Conservation (phyloP, 140 eudicot species). For the Cichorium intybus region DNA sequence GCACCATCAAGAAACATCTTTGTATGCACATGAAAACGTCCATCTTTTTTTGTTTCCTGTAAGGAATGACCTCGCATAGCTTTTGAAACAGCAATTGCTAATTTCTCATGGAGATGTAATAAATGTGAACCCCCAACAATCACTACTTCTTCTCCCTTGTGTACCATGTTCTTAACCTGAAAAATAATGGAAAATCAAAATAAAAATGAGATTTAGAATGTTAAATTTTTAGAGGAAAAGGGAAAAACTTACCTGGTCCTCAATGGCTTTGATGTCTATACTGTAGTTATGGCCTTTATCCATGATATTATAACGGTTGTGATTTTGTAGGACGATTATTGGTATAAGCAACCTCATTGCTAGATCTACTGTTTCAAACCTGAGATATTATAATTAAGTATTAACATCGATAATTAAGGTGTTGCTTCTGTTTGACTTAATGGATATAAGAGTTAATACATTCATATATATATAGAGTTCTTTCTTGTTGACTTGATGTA, state of each 20-base stretch:
- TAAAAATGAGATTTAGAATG: background rate
- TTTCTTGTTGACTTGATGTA: too few relatives aligned
- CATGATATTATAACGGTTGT: slow-evolving; percentile 88
- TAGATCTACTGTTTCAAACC: slow-evolving; percentile 88
- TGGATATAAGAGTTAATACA: too few relatives aligned
- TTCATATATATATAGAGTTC: too few relatives aligned
- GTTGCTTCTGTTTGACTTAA: too few relatives aligned
- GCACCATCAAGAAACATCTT: slow-evolving; percentile 90
- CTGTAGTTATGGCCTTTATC: slow-evolving; percentile 86
- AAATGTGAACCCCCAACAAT: slow-evolving; percentile 78
- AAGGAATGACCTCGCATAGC: slow-evolving; percentile 87
- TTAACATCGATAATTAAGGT: background rate
- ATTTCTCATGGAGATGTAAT: slow-evolving; percentile 80
- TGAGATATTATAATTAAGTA: slow-evolving; percentile 4
- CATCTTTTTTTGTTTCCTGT: slow-evolving; percentile 93
- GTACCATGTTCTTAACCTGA: slow-evolving; percentile 81
- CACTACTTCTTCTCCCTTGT: slow-evolving; percentile 80
- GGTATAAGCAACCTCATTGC: slow-evolving; percentile 91
- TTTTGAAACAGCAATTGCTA: slow-evolving; percentile 90
- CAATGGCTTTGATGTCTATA: slow-evolving; percentile 73
- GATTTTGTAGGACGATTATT: slow-evolving; percentile 89
- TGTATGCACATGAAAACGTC: slow-evolving; percentile 89
- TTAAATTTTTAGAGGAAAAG: background rate
- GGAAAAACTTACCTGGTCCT: slow-evolving; percentile 60
- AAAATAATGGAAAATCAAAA: slow-evolving; percentile 9